Evolutionary conservation across 2,329 filamentous ascomycete species (phyloP), one percentile per base, ranked within the genome.

Genomic region (Colletotrichum somersetense): DNA sequence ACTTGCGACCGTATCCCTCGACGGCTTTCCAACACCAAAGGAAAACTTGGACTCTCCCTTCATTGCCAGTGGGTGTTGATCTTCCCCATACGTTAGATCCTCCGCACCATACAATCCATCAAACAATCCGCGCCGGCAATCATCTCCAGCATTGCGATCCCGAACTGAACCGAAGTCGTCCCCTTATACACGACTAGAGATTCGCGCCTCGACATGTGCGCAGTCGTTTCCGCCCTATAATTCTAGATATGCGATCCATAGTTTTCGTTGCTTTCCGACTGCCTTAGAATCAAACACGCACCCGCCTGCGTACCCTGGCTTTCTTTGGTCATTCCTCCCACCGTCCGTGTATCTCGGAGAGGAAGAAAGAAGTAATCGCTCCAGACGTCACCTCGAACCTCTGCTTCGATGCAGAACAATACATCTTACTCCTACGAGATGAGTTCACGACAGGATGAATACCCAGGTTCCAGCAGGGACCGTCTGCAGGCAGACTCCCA

Each of bases 401-500:
- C 40, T 11, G 10, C 14, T 18, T 23, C 56, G 33, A 71, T 66
- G 62, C 63, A 40, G 30, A 61, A 69, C 50, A 56, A 46, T 26
- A 38, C 30, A 26, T 14, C 67, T 2, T 48, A 72, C 26, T 64
- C 66, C 7, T 69, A 64, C 46, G 70, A 72, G 59, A 73, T 73
- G 71, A 71, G 53, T 40, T 57, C 62, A 18, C 67, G 67, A 70
- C 56, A 58, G 44, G 68, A 65, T 23, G 67, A 71, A 33, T 35
- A 40, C 16, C 33, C 56, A 20, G 56, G 35, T 35, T 55, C 67
- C 33, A 56, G 35, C 57, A 58, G 71, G 50, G 67, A 71, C 35
- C 53, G 57, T 69, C 73, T 73, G 73, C 74, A 74, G 74, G 73
- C 73, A 73, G 73, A 66, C 57, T 58, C 65, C 40, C 66, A 73